Conservation (phyloP, 345 rosid genomes). For the Lumnitzera racemosa region DNA sequence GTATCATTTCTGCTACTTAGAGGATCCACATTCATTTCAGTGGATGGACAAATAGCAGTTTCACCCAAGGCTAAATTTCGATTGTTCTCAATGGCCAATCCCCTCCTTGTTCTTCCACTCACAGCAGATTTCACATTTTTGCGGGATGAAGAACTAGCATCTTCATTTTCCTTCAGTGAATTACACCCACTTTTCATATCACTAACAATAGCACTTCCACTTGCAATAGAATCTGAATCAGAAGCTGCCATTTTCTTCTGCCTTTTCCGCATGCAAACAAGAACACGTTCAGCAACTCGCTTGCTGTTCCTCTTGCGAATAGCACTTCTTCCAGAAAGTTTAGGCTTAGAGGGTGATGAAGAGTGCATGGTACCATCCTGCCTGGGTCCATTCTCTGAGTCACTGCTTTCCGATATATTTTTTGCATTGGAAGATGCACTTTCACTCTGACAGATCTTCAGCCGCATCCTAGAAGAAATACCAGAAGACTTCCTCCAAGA, state of each 20-base stretch:
- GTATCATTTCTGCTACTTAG: constrained; percentile 37
- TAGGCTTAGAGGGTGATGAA: constrained; percentile 51
- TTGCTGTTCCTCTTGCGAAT: constrained; percentile 76
- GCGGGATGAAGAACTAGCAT: constrained; percentile 65
- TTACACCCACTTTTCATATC: constrained; percentile 45
- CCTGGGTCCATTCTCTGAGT: constrained; percentile 65
- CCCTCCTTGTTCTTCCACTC: constrained; percentile 53
- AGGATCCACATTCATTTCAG: constrained; percentile 37
- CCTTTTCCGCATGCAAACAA: constrained; percentile 68
- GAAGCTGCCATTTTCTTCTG: constrained; percentile 67
- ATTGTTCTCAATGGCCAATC: constrained; percentile 21
- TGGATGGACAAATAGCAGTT: constrained; percentile 26
- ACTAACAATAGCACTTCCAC: constrained; percentile 42
- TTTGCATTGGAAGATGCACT: constrained; percentile 93
- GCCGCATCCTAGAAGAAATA: constrained; percentile 37
- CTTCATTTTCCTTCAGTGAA: constrained; percentile 64
- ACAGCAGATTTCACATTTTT: constrained; percentile 53
- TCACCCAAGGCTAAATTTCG: constrained; percentile 30
- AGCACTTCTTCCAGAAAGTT: constrained; percentile 52
- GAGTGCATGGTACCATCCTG: constrained; percentile 38
- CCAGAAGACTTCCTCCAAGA: constrained; percentile 49
- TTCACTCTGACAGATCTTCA: constrained; percentile 70
- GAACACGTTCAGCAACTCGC: constrained; percentile 78
- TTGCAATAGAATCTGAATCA: constrained; percentile 70
- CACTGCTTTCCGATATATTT: constrained; percentile 72